Evolutionary conservation across 495 filamentous ascomycete genomes (phyloP).

Genomic region (Penicillium chermesinum): DNA sequence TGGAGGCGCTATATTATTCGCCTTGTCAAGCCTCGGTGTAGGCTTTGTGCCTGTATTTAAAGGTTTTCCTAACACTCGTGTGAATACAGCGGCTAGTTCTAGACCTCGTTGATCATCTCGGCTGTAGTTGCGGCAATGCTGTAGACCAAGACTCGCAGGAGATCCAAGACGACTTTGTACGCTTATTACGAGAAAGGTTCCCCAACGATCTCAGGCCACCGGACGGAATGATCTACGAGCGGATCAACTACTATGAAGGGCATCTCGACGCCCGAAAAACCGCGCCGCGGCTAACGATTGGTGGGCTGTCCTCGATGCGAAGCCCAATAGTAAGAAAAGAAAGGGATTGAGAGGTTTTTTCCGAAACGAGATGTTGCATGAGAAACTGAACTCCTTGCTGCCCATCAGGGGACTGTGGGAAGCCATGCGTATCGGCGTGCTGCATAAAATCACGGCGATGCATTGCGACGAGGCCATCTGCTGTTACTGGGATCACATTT

Average conservation of each 20-base stretch:
- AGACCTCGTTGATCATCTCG: no score
- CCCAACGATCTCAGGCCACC: slow-evolving; percentile 8
- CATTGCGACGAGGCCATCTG: slow-evolving; percentile 8
- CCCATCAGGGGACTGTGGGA: slow-evolving; percentile 5
- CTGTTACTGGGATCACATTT: slow-evolving; percentile 2
- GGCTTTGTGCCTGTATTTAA: no score
- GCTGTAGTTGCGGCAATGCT: no score
- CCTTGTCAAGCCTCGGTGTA: no score
- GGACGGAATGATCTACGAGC: slow-evolving; percentile 12
- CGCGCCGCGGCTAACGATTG: slow-evolving; percentile 3
- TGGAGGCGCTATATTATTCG: no score
- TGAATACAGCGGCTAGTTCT: no score
- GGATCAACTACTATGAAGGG: slow-evolving; percentile 11
- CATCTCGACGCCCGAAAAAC: slow-evolving; percentile 1
- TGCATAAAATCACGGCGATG: slow-evolving; percentile 13
- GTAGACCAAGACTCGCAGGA: no score
- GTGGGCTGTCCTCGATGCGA: slow-evolving; percentile 4
- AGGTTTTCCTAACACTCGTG: no score
- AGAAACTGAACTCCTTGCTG: slow-evolving; percentile 5
- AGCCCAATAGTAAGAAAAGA: slow-evolving; percentile 3
- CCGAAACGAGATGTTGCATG: not conserved
- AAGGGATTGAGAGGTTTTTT: slow-evolving; percentile 5
- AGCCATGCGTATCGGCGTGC: slow-evolving; percentile 9
- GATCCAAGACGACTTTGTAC: slow-evolving; percentile 3
- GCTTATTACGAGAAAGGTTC: slow-evolving; percentile 7